Base-by-base conservation (phyloP, 495 filamentous ascomycete genomes). In the Paragyromitra xinjiangensis region DNA sequence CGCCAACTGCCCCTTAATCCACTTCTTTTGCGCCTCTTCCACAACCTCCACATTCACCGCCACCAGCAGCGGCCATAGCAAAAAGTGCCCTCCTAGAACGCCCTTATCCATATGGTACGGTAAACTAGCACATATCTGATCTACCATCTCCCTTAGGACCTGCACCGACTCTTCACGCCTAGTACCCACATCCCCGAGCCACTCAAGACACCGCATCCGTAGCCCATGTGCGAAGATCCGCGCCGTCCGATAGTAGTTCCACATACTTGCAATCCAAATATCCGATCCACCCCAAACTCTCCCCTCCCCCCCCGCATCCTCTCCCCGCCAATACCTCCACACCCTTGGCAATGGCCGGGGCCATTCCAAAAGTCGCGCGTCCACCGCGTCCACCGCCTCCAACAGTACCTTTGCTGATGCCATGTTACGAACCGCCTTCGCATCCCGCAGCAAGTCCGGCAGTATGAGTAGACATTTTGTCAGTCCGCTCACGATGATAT, bases 221-320 rank as follows among this genome's bases (percentile, higher is more conserved):
- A 53, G 50, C 50, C 6, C n/a, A 53, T 53, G 50, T 22, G 50
- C 7, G n/a, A 53, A 22, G 50, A 53, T 53, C n/a, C 50, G 50
- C 50, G 50, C 50, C 16, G 50, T 53, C 5, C 50, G 50, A 7
- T 53, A 53, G n/a, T 53, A 19, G 50, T 53, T 53, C 50, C 50
- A 53, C 4, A 53, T 6, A 53, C 50, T 53, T n/a, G 50, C 50
- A 22, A 53, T 53, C 50, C 50, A 53, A 22, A 53, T 53, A 53
- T 53, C 50, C 16, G 7, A 19, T n/a, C 50, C 50, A 19, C 50
- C 50, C 50, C 50, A 53, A 14, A 53, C 1, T 6, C 7, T 7
- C 14, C 7, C 50, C 7, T 53, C 50, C 50, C 22, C 50, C 50
- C 8, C 50, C 8, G 4, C 7, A 14, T 53, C 50, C 3, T n/a